phyloP scores from a whole-genome alignment of 1,284 basidiomycete genomes.

The Golubevia sp. region DNA sequence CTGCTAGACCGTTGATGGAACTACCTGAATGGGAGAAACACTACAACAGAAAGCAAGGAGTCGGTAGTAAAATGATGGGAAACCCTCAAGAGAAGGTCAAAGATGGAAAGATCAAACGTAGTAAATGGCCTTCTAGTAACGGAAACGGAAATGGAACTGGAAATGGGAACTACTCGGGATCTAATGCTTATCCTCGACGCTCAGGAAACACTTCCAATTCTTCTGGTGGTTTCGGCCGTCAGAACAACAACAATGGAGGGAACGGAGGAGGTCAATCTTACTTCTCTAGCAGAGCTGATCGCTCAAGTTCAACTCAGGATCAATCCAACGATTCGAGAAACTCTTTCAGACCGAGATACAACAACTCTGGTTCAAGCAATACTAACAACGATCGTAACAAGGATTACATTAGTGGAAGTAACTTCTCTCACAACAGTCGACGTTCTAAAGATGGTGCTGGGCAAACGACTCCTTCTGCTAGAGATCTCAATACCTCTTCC shows the following conservation, averaged over 20 bases:
- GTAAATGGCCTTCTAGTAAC: neutral
- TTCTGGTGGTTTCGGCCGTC: neutral
- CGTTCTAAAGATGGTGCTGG: no score
- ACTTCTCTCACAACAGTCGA: neutral
- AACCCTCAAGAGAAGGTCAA: slow-evolving; percentile 54
- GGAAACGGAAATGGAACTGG: no score
- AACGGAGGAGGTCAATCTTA: neutral
- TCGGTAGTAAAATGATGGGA: slow-evolving; percentile 46
- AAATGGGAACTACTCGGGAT: no score
- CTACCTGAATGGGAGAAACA: slow-evolving; percentile 44
- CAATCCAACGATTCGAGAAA: no score
- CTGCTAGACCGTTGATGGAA: slow-evolving; percentile 35
- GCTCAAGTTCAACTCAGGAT: no score
- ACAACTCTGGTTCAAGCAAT: neutral
- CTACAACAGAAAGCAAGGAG: slow-evolving; percentile 45
- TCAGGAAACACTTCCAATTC: neutral
- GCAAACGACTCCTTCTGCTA: no score
- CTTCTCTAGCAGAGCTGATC: no score
- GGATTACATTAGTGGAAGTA: neutral
- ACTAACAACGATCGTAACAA: neutral
- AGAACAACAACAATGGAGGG: neutral
- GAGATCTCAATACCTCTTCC: no score
- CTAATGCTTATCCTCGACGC: no score
- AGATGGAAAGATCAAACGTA: slow-evolving; percentile 23
- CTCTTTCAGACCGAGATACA: neutral